Evolutionary conservation across 306 rosid species (phyloP).

Genomic region (Cucumis hystrix): DNA sequence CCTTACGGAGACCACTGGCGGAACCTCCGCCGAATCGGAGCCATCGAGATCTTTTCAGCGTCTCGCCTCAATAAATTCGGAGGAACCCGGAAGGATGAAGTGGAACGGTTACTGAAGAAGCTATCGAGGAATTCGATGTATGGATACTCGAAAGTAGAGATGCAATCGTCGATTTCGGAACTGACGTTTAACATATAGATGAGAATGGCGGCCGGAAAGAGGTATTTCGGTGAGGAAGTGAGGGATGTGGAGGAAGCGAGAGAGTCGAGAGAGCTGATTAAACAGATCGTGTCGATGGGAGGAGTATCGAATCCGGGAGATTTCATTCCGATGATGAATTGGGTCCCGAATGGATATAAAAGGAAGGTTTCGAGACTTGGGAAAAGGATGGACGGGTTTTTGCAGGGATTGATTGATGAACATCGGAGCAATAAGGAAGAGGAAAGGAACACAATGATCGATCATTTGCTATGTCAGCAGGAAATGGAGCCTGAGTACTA

Average conservation of each 20-base stretch:
- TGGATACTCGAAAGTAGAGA: conserved; percentile 19
- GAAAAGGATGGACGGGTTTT: conserved; percentile 13
- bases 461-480: conserved; percentile 34
- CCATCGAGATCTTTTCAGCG: conserved; percentile 52
- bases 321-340: conserved; percentile 28
- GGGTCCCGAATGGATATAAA: conserved; percentile 6
- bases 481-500: conserved; percentile 42
- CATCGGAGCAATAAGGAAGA: conserved; percentile 15
- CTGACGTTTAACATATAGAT: conserved; percentile 44
- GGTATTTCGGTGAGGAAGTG: conserved; percentile 32
- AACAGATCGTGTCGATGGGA: conserved; percentile 6
- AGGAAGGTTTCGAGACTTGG: conserved; percentile 10
- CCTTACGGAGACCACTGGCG: conserved; percentile 76
- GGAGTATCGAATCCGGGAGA: conserved; percentile 23
- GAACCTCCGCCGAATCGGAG: conserved; percentile 48
- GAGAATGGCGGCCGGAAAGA: conserved; percentile 62
- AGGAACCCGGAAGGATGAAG: conserved; percentile 30
- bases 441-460: conserved; percentile 29
- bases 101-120: conserved; percentile 17
- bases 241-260: conserved; percentile 25
- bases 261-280: conserved; percentile 21
- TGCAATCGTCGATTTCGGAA: conserved; percentile 27
- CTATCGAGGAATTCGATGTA: conserved; percentile 5
- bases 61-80: conserved; percentile 19
- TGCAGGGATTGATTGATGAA: conserved; percentile 53